Evolutionary conservation across 345 rosid species (phyloP).

Genomic region (Punica granatum): DNA sequence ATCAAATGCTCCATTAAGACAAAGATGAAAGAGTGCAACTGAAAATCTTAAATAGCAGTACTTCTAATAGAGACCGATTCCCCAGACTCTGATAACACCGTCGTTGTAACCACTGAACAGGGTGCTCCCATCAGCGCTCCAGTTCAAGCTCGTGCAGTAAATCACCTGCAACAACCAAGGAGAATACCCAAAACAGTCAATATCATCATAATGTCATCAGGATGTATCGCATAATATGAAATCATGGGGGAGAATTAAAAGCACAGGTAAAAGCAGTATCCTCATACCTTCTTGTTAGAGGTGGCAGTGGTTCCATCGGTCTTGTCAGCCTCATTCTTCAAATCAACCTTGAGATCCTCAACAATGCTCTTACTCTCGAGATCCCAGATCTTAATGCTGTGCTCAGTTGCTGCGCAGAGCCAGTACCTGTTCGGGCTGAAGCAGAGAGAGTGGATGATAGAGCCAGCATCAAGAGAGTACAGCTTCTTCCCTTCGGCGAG

Average conservation of each 20-base stretch:
- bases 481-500: constrained; percentile 73
- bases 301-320: constrained; percentile 46
- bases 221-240: too few relatives aligned
- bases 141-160: constrained; percentile 44
- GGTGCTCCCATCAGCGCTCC: constrained; percentile 53
- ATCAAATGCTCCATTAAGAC: not conserved
- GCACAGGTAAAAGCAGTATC: not conserved
- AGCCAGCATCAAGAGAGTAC: constrained; percentile 62
- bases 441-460: constrained; percentile 73
- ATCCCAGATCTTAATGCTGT: constrained; percentile 98
- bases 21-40: not conserved
- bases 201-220: constrained; percentile 7
- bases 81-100: constrained; percentile 53
- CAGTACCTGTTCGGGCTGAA: constrained; percentile 99
- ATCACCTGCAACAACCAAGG: constrained; percentile 23
- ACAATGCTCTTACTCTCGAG: constrained; percentile 91
- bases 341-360: constrained; percentile 95
- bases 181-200: not conserved
- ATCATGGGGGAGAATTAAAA: not conserved
- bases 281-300: constrained; percentile 59
- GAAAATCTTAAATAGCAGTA: not conserved
- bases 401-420: constrained; percentile 94
- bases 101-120: constrained; percentile 46
- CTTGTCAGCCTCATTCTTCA: constrained; percentile 90
- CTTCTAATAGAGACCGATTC: constrained; percentile 25